Conservation (phyloP, 2,329 filamentous ascomycete genomes). For the Diaporthe sp. region DNA sequence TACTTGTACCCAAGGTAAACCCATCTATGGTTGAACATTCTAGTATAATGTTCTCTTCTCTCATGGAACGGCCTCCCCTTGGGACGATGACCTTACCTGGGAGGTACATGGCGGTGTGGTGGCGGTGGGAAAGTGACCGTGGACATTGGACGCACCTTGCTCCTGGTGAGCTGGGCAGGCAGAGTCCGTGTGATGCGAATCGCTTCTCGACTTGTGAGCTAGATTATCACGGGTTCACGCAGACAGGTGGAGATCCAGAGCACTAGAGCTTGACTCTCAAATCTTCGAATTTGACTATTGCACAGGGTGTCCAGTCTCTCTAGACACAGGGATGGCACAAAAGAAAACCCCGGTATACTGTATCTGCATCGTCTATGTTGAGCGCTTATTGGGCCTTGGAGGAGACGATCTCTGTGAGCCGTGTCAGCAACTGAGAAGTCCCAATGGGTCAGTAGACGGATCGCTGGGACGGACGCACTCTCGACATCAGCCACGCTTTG, state of each 20-base stretch:
- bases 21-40: too few species aligned
- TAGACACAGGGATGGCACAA: slow-evolving; percentile 64
- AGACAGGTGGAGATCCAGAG: neutral
- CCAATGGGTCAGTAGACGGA: neutral
- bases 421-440: slow-evolving; percentile 46
- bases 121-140: too few species aligned
- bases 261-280: neutral
- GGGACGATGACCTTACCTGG: neutral
- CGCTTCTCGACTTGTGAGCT: neutral
- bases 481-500: slow-evolving; percentile 97
- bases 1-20: too few species aligned
- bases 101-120: neutral
- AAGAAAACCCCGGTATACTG: slow-evolving; percentile 55
- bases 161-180: neutral
- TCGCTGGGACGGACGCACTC: slow-evolving; percentile 67
- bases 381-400: slow-evolving; percentile 71
- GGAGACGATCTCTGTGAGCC: slow-evolving; percentile 66
- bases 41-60: too few species aligned
- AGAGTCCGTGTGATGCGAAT: too few species aligned
- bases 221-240: neutral
- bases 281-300: slow-evolving; percentile 65
- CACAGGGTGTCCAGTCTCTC: slow-evolving; percentile 64
- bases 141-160: neutral
- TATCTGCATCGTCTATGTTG: slow-evolving; percentile 35
- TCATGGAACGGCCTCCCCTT: too few species aligned